Base-by-base conservation (phyloP, 352 stramenopile genomes). In the Aphanomyces invadans region DNA sequence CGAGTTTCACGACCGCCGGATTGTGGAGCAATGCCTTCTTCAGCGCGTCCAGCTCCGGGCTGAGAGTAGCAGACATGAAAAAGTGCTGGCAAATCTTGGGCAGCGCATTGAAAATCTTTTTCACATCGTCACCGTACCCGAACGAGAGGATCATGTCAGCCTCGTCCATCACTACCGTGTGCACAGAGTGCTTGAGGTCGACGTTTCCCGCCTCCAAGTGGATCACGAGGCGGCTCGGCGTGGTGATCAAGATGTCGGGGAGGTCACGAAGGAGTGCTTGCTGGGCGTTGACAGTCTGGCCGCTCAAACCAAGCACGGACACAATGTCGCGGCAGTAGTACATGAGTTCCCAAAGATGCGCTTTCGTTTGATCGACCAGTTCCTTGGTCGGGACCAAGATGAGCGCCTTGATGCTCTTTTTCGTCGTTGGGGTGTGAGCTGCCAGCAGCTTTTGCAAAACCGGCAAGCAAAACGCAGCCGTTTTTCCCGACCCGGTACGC, bases 31-130 rank as follows among this genome's bases (percentile, higher is more conserved):
- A 86, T 7, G 98, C 90, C 68, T 95, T 90, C 82, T 99, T 99
- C 36, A 99, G 85, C 52, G 95, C 92, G 71, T 98, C 81, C 23
- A 99, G 79, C 76, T 99, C 96, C 0, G 89, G 83, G 53, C 88
- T 98, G 3, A 99, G 80, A 51, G 97, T 99, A 4, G 97, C 97
- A 29, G 93, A 98, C 89, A 99, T 98, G 65, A 98, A 96, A 55
- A 99, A 97, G 49, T 86, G 96, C 83, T 99, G 97, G 70, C 90
- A 98, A 26, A 97, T 98, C 74, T 98, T 98, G n/a, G 97, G 96
- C 36, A 99, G 71, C 38, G 81, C 82, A 70, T 96, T 96, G 69
- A 96, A 93, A 69, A 97, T 97, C 69, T 87, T 88, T 17, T 87
- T 86, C 72, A 98, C 87, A 71, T 98, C 88, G 19, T 97, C 89